Conservation (phyloP, 2,329 filamentous ascomycete genomes). For the Fusarium caatingaense region DNA sequence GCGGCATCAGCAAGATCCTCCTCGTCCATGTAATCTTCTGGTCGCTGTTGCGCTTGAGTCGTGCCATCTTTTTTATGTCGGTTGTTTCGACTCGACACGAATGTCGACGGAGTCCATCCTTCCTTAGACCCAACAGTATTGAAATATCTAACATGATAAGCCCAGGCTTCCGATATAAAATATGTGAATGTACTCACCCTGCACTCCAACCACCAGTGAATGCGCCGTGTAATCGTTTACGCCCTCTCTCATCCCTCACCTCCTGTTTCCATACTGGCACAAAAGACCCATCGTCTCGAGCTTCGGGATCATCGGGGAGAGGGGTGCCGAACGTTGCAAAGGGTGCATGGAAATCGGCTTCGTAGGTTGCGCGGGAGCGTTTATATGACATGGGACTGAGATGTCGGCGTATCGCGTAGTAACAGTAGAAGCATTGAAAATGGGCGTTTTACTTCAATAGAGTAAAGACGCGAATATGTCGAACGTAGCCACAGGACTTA, state of each 20-base stretch:
- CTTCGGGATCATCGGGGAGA: conserved; percentile 80
- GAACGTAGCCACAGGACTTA: conserved; percentile 1
- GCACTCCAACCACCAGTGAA: conserved; percentile 98
- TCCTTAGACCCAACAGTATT: conserved; percentile 99
- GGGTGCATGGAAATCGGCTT: conserved; percentile 78
- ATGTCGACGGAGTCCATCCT: conserved; percentile 93
- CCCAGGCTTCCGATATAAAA: background rate
- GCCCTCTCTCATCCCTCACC: conserved; percentile 89
- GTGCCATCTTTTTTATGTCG: conserved; percentile 76
- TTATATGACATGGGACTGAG: conserved; percentile 75
- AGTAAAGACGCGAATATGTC: background rate
- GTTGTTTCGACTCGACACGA: conserved; percentile 87
- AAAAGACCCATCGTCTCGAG: conserved; percentile 90
- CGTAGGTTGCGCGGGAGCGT: conserved; percentile 81
- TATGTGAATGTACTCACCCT: conserved; percentile 70
- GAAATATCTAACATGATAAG: conserved; percentile 75
- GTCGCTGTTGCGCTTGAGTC: conserved; percentile 69
- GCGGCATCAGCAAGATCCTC: conserved; percentile 91
- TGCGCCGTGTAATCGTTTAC: conserved; percentile 92
- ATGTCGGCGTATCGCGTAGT: conserved; percentile 11
- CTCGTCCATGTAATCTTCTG: conserved; percentile 97
- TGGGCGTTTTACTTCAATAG: background rate
- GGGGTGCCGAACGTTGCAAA: conserved; percentile 87
- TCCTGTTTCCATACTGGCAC: conserved; percentile 99
- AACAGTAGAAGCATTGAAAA: conserved; percentile 27